Evolutionary conservation across 345 rosid species (phyloP), one percentile per base, ranked within the genome.

Genomic region (Rhizophora mangle): DNA sequence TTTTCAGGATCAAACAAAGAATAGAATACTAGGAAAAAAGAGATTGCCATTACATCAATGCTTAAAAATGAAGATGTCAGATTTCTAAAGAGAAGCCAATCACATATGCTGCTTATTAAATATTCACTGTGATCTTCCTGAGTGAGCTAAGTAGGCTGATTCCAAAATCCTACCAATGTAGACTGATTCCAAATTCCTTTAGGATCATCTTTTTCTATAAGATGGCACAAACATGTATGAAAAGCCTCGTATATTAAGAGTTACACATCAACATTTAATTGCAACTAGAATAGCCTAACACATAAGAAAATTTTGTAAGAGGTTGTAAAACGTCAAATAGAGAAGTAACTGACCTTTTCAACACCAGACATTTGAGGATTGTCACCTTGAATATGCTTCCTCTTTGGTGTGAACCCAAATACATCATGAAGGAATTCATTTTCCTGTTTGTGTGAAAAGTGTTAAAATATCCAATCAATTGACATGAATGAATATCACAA

Each of bases 381-480:
- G n/a, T 53, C 67, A 36, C 87, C 86, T 51, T 57, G 63, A 72
- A 71, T 52, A 70, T 52, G 10, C 76, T 80, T 84, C 71, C 74
- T 84, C 81, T 83, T 87, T 43, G 99, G 97, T 19, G 81, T 72
- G 77, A 95, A 92, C 64, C 76, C 86, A 65, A 92, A 80, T 21
- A 89, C 85, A 55, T 86, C 93, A 9, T 92, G 97, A 59, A 95
- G 96, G 63, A 90, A 86, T 22, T 87, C 93, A 72, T 95, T 95
- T 65, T 89, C 99, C 99, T 92, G 82, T 60, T 75, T 22, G 46
- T 64, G 32, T 56, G 57, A 62, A 46, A 19, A 2, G 26, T 57
- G 49, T 51, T 32, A 60, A 13, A 67, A 15, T 16, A 10, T 27
- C n/a, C 21, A 55, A 29, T 34, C 61, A 27, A 61, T 1, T 20